These are phyloP conservation scores for Rutstroemia sp. DNA, from an alignment of 2,329 filamentous ascomycete species.

Conservation along the genomic window DNA sequence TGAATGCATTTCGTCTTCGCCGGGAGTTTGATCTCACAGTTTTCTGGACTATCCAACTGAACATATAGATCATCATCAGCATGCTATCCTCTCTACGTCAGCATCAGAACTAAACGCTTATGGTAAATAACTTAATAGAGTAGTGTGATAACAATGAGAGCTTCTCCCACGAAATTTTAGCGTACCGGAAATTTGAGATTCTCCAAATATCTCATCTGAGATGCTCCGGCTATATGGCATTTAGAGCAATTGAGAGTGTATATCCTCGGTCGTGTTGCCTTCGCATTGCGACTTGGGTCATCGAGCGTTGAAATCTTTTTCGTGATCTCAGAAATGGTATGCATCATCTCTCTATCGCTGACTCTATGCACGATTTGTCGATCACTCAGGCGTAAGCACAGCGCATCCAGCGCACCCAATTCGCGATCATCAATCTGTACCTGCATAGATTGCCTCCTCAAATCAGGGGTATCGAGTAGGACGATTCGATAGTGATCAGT, in stretches of 20 bases:
- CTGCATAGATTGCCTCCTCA: conserved; percentile 23
- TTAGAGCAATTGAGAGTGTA: conserved; percentile 33
- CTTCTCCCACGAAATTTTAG: background rate
- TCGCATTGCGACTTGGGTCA: conserved; percentile 29
- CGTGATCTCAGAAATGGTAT: conserved; percentile 31
- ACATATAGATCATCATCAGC: conserved; percentile 9
- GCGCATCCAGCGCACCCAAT: conserved; percentile 32
- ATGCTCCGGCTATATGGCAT: conserved; percentile 32
- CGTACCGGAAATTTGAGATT: conserved; percentile 27
- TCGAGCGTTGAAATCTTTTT: conserved; percentile 31
- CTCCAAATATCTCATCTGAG: conserved; percentile 28
- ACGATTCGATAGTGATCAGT: conserved; percentile 32
- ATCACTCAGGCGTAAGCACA: conserved; percentile 30
- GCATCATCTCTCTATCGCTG: conserved; percentile 34
- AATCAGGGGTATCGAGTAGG: conserved; percentile 32
- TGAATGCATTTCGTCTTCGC: conserved; percentile 29
- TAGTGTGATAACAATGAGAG: background rate
- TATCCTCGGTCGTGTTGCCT: conserved; percentile 27
- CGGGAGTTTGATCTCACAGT: conserved; percentile 19
- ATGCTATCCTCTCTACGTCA: conserved; percentile 2
- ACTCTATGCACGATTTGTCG: conserved; percentile 33
- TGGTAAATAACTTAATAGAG: background rate
- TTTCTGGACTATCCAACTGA: conserved; percentile 17
- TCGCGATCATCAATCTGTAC: conserved; percentile 29
- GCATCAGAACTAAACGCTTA: background rate